Base-by-base conservation (phyloP, 768 basidiomycete genomes). In the Leccinum ochraceum region DNA sequence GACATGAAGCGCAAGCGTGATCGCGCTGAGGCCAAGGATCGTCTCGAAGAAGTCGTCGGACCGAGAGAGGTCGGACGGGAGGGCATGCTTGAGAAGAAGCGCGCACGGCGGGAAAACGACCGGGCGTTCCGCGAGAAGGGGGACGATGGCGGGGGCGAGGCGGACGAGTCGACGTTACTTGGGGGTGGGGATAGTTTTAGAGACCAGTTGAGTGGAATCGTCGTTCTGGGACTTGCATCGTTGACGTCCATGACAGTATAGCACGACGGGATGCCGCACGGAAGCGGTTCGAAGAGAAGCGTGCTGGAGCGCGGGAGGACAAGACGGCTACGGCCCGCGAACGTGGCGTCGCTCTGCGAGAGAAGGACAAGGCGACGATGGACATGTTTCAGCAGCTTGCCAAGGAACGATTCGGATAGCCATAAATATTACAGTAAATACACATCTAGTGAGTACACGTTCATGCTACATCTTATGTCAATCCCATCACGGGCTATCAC, bases 331-430 rank as follows among this genome's bases (percentile, higher is more conserved):
- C 74, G 1, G 70, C 79, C 13, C 81, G 85, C 46, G 92, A 95
- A 69, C 83, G 89, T 58, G 79, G 82, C 0, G 78, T 68, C 24
- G 86, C 83, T 6, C 78, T 86, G 60, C 86, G 83, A 66, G 86
- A 89, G 69, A 95, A 92, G 70, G 94, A 97, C 68, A 87, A 86
- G 72, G 90, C 87, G 17, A 97, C 94, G 0, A 98, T 98, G 93
- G 93, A 93, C 59, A 95, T 95, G 94, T 94, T 97, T 75, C 91
- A 91, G 75, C 86, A 89, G 65, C 77, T 96, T 71, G 95, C 94
- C n/a, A 94, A 90, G 72, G 82, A 90, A 68, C 79, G 90, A 58
- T 96, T 92, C 66, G 94, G 93, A 32, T 93, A 73, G 82, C 46
- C 22, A 44, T 54, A 28, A 28, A 28, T 28, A 59, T 10, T 28